Base-by-base conservation (phyloP, 495 filamentous ascomycete species). In the Xylaria cubensis region DNA sequence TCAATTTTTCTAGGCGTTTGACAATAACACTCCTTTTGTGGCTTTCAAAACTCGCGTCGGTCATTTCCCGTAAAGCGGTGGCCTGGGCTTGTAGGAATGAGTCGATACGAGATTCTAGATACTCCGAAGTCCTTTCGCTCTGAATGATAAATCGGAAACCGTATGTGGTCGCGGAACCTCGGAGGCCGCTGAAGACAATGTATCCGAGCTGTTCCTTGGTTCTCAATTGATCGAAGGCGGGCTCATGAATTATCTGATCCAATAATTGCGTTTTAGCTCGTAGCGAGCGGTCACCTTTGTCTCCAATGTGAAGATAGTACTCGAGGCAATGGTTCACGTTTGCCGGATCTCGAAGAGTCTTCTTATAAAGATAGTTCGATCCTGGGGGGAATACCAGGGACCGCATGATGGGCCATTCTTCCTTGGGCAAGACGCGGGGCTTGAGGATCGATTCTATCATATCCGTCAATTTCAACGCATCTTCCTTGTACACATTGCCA, bases 121-220 rank as follows among this genome's bases (percentile, higher is more conserved):
- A 97, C 46, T 89, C 84, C 0, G 92, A 90, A 3, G 91, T 90
- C 74, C 91, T 90, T 84, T 99, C 96, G 76, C 93, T 97, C 84
- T 99, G 96, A 56, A 99, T 95, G 74, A 98, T 90, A 70, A 99
- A 91, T 13, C 95, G 88, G 78, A 94, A 97, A 9, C 92, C 93
- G 67, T 93, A 91, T 4, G 91, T 93, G 0, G 91, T 95, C 58
- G 88, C 80, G 46, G 87, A 88, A 68, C 90, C 85, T 56, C 92
- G 86, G 15, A 88, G 82, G 17, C 94, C 93, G 62, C 92, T 95
- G 84, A 92, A 97, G 1, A 99, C 96, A 58, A 98, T 91, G 76
- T 99, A 99, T 17, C 96, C 96, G 10, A 99, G 91, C 80, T 99
- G 96, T 80, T 99, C 96, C 80, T 98, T 98, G 55, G 96, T 98